Evolutionary conservation across 345 rosid species (phyloP), one percentile per base, ranked within the genome.

Genomic region (Salix exigua): DNA sequence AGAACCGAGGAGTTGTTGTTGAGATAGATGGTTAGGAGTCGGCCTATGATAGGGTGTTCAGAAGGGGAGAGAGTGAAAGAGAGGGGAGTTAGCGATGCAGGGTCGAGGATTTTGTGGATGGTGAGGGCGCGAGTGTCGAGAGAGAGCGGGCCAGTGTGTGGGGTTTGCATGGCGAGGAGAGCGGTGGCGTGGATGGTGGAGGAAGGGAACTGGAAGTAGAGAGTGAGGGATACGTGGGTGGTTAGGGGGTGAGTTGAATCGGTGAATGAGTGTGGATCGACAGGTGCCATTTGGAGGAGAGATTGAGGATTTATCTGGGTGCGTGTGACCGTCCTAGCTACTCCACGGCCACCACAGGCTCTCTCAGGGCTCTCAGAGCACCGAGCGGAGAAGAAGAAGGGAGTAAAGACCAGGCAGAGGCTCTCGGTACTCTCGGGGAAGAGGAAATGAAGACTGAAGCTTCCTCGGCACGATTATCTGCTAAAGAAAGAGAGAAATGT

Each of bases 211-310:
- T 89, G 91, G 71, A 93, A 85, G 90, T 90, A 90, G 46, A 95
- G 87, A 66, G 92, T 85, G 77, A 93, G 92, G 51, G 90, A 68
- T 75, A 91, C 40, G 82, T 90, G 91, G 53, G 90, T 89, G 9
- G 96, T 85, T 10, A 90, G 77, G 6, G 97, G 92, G 78, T 91
- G 93, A 53, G 88, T 33, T 3, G 94, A 86, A n/a, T 88, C 91
- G 10, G 93, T 86, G 92, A 69, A 95, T 13, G 99, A 95, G 87
- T 95, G 97, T 0, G 97, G 97, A 80, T 95, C 97, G 13, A 89
- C 66, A 5, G 90, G 89, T 14, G 93, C 92, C 96, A 94, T 92
- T 30, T 68, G n/a, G 18, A 82, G 53, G 19, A 31, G 33, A 31
- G 33, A 31, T 31, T 31, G 33, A 31, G 33, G 31, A 2, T 30